Conservation (phyloP, 192 early-diverging fungal species). For the Coemansia sp. region DNA sequence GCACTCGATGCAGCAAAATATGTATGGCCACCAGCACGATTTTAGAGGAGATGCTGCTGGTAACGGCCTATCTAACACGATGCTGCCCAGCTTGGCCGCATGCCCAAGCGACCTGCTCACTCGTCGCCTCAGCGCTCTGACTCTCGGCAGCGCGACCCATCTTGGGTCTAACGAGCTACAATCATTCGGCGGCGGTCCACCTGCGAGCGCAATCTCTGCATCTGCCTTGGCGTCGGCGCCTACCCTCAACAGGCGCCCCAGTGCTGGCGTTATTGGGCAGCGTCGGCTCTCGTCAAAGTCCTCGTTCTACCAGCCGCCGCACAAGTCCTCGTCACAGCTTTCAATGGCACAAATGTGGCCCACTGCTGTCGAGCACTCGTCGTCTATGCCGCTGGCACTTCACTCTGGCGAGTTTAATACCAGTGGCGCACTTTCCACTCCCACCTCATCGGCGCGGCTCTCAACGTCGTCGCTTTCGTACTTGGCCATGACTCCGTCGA, state of each 20-base stretch:
- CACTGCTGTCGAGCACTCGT: conserved; percentile 6
- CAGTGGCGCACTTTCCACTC: conserved; percentile 39
- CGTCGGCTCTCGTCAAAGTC: conserved; percentile 50
- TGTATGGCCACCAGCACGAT: conserved; percentile 16
- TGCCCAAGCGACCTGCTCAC: conserved; percentile 47
- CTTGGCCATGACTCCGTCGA: conserved; percentile 33
- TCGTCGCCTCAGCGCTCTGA: conserved; percentile 48
- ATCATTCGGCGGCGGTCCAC: background rate
- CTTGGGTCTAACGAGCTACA: background rate
- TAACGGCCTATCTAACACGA: conserved; percentile 6
- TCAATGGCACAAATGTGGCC: conserved; percentile 48
- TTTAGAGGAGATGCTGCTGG: background rate
- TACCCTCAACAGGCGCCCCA: conserved; percentile 42
- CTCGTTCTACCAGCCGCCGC: conserved; percentile 41
- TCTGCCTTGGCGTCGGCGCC: conserved; percentile 9
- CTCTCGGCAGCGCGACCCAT: conserved; percentile 14
- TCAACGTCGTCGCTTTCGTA: conserved; percentile 50
- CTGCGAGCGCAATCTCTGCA: background rate
- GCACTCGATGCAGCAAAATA: conserved; percentile 16
- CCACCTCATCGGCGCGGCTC: conserved; percentile 39
- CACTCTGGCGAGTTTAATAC: background rate
- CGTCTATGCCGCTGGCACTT: conserved; percentile 1
- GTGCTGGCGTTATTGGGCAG: conserved; percentile 55
- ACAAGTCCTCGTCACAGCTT: conserved; percentile 44
- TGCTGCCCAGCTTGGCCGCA: conserved; percentile 25